These are phyloP conservation scores for Neurospora tetraspora DNA, from an alignment of 495 filamentous ascomycete species.

Conservation along the genomic window DNA sequence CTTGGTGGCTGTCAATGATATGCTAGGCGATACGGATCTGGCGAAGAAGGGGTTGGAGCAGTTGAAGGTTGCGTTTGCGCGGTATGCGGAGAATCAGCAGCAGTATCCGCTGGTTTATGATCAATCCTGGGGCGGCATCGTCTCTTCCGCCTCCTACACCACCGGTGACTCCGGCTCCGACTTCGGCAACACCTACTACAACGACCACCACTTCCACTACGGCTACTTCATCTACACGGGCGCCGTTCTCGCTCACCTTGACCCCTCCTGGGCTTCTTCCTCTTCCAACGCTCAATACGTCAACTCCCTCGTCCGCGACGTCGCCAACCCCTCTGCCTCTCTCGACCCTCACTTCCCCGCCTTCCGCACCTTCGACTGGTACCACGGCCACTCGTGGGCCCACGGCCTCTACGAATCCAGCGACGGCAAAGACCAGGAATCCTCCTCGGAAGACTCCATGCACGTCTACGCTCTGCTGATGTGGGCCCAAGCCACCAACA, in stretches of 20 bases:
- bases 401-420: constrained; percentile 85
- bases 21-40: constrained; percentile 50
- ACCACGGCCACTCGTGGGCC: constrained; percentile 91
- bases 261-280: constrained; percentile 59
- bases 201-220: constrained; percentile 94
- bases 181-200: constrained; percentile 81
- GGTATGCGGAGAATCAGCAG: constrained; percentile 69
- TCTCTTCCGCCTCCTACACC: constrained; percentile 70
- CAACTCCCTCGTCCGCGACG: constrained; percentile 66
- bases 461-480: constrained; percentile 86
- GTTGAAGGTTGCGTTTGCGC: constrained; percentile 66
- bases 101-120: constrained; percentile 74
- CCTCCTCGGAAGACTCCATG: constrained; percentile 81
- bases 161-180: constrained; percentile 61
- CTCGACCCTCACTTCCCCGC: constrained; percentile 73
- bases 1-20: constrained; percentile 55
- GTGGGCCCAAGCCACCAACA: constrained; percentile 72
- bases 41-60: constrained; percentile 52
- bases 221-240: constrained; percentile 87
- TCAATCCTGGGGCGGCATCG: constrained; percentile 72
- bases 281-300: constrained; percentile 75
- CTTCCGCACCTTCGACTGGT: constrained; percentile 88
- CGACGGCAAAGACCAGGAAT: constrained; percentile 91
- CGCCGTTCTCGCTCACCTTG: constrained; percentile 72
- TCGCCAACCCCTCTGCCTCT: constrained; percentile 58